These are phyloP conservation scores for Daldinia caldariorum DNA, from an alignment of 495 filamentous ascomycete species.

Conservation along the genomic window DNA sequence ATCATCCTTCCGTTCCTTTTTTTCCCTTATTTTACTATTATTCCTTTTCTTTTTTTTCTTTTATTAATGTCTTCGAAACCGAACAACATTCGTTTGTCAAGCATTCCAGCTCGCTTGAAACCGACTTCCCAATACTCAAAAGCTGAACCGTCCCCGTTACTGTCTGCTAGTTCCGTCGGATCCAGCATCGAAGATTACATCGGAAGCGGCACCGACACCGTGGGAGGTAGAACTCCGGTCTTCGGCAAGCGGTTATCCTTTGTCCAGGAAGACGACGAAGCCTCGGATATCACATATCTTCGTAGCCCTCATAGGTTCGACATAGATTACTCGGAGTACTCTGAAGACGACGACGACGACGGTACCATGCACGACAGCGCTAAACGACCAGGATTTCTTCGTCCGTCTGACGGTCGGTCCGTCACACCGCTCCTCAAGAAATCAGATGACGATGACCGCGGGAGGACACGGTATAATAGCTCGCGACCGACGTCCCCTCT, in stretches of 20 bases:
- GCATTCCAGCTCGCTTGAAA: slow-evolving; percentile 39
- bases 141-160: slow-evolving; percentile 35
- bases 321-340: slow-evolving; percentile 36
- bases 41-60: not conserved
- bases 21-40: not conserved
- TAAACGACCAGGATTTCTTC: slow-evolving; percentile 55
- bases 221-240: slow-evolving; percentile 37
- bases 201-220: slow-evolving; percentile 43
- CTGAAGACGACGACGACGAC: slow-evolving; percentile 43
- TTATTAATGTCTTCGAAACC: slow-evolving; percentile 22
- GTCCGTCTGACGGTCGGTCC: slow-evolving; percentile 62
- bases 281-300: slow-evolving; percentile 25
- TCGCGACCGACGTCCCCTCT: slow-evolving; percentile 49
- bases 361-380: slow-evolving; percentile 44
- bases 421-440: slow-evolving; percentile 62
- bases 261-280: slow-evolving; percentile 39
- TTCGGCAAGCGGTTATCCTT: slow-evolving; percentile 37
- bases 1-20: slow-evolving; percentile 3
- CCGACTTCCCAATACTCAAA: slow-evolving; percentile 36
- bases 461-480: slow-evolving; percentile 55
- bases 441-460: slow-evolving; percentile 61
- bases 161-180: slow-evolving; percentile 42
- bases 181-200: slow-evolving; percentile 43
- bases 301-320: slow-evolving; percentile 31
- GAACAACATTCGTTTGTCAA: slow-evolving; percentile 39